Percentiles rank a stretch among this genome's conserved stretches.
Evolutionary conservation across 75 land plant genomes (phyloP).

Genomic region (Cunninghamia lanceolata): DNA sequence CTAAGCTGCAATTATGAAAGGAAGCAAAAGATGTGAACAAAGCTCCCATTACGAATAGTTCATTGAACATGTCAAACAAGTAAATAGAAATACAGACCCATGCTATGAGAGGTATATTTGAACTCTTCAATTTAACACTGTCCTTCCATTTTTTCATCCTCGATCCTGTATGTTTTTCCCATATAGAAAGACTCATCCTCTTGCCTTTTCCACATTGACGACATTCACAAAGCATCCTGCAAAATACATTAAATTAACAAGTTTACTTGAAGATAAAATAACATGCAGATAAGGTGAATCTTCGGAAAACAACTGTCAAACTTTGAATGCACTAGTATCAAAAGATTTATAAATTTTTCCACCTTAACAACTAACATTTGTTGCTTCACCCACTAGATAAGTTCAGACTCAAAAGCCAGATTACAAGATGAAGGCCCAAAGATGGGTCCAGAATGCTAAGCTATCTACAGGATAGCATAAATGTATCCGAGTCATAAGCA

Average conservation of each 20-base stretch:
- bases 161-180: conserved; percentile 91
- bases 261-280: not conserved
- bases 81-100: conserved; percentile 41
- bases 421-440: not conserved
- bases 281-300: not conserved
- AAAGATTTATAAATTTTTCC: not conserved
- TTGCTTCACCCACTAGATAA: not conserved
- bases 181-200: conserved; percentile 53
- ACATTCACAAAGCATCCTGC: conserved; percentile 72
- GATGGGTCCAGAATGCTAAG: not conserved
- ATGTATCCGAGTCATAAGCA: not conserved
- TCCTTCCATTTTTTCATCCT: conserved; percentile 84
- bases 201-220: conserved; percentile 56
- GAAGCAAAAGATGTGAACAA: not conserved
- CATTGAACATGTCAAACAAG: not conserved
- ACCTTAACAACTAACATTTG: not conserved
- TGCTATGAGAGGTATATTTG: conserved; percentile 41
- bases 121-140: conserved; percentile 63
- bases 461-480: not conserved
- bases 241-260: not conserved
- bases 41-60: not conserved
- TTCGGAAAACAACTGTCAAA: not conserved
- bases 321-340: not conserved
- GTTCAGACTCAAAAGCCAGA: not conserved
- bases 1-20: not conserved